Evolutionary conservation across 257 asterid species (phyloP), one percentile per base, ranked within the genome.

Genomic region (Paulownia fortunei): DNA sequence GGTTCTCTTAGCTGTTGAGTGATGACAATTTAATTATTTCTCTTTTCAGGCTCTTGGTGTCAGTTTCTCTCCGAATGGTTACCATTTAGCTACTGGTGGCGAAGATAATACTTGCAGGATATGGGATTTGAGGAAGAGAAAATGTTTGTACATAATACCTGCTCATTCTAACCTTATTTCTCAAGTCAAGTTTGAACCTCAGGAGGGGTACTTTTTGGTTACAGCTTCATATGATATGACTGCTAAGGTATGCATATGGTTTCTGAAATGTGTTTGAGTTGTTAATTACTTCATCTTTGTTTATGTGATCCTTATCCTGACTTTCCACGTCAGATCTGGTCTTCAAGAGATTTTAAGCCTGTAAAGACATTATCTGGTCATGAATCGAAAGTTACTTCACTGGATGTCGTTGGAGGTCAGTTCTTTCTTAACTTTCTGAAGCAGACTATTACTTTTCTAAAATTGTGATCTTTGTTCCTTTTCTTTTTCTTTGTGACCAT

Each of bases 81-180:
- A 93, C 84, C 97, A 96, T 87, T 82, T 96, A 79, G 99, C 97
- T 78, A 89, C 96, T 10, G 97, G 98, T 18, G 98, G 98, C 7
- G 98, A 96, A 88, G 99, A 96, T 82, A 93, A 96, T 86, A 89
- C 97, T 72, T 96, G 99, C 88, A 83, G 98, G 60, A 85, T 96
- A 69, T 96, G 98, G 98, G 97, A 96, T 81, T 82, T 93, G 71
- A 88, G 98, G 89, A 92, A 88, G 94, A 88, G 89, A 77, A 96
- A 86, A 85, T 91, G 82, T 8, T 62, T 89, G 75, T 93, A 92
- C 83, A 75, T 76, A 79, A 93, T 96, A 74, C 99, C 98, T 65
- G 99, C 99, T 76, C 98, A 93, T 80, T 82, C 98, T 65, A 93
- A 89, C 84, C 95, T 96, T 71, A 77, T 93, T 66, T 96, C 98